Percentiles rank a stretch among this genome's conserved stretches.
These are phyloP conservation scores for Orbilia javanica DNA, from an alignment of 2,329 filamentous ascomycete genomes.

Conservation along the genomic window DNA sequence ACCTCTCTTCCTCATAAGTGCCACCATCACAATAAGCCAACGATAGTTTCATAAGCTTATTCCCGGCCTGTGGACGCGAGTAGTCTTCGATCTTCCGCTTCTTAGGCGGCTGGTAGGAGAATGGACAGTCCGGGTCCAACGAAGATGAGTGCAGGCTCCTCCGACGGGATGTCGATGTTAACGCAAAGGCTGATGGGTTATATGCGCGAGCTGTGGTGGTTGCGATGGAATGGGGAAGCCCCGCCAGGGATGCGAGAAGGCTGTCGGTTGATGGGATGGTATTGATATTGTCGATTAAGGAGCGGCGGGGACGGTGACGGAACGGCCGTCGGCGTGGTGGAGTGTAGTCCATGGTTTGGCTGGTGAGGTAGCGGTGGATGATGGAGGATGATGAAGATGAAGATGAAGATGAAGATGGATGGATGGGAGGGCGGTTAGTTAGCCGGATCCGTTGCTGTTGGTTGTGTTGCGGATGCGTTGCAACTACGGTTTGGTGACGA, in stretches of 20 bases:
- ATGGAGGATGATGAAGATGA: neutral
- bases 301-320: constrained; percentile 36
- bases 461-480: constrained; percentile 36
- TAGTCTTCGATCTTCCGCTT: constrained; percentile 53
- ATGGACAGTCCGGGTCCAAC: constrained; percentile 44
- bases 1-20: constrained; percentile 43
- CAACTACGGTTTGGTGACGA: constrained; percentile 1
- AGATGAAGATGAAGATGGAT: neutral
- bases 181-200: neutral
- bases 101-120: constrained; percentile 49
- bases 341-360: constrained; percentile 37
- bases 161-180: constrained; percentile 23
- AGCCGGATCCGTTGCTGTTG: neutral
- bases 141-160: constrained; percentile 45
- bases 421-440: neutral
- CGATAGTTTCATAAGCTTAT: constrained; percentile 24
- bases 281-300: constrained; percentile 19
- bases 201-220: neutral
- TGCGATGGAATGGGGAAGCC: neutral
- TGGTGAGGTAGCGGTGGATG: neutral
- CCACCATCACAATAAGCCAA: constrained; percentile 53
- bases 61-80: constrained; percentile 40
- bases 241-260: constrained; percentile 7
- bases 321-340: constrained; percentile 33
- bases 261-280: constrained; percentile 9